phyloP scores from a whole-genome alignment of 2,329 filamentous ascomycete species.

The Bretziella fagacearum region DNA sequence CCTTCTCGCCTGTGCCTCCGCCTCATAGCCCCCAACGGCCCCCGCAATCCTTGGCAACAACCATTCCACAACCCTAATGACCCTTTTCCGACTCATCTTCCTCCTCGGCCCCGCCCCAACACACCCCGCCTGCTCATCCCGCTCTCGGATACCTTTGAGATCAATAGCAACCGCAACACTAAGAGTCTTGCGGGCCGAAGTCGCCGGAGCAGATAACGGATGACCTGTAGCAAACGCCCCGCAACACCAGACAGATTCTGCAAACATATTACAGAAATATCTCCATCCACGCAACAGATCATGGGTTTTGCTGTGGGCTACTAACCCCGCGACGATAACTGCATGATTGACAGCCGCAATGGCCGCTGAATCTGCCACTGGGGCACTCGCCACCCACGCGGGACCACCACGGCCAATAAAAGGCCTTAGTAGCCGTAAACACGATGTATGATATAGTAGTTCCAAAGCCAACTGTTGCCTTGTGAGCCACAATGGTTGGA shows the following conservation, averaged over 20 bases:
- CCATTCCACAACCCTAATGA: not conserved
- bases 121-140: not conserved
- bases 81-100: not conserved
- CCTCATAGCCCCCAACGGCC: not conserved
- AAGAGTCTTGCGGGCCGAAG: not conserved
- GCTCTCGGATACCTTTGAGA: not conserved
- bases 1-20: not conserved
- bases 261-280: not conserved
- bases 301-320: not conserved
- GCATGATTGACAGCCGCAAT: not conserved
- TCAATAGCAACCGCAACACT: not conserved
- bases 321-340: not conserved
- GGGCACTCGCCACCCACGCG: not conserved
- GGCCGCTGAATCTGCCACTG: not conserved
- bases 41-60: not conserved
- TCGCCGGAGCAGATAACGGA: not conserved
- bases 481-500: constrained; percentile 4
- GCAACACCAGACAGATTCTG: constrained; percentile 1
- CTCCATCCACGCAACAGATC: not conserved
- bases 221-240: not conserved
- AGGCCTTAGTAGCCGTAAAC: constrained; percentile 5
- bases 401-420: not conserved
- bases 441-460: constrained; percentile 4
- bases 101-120: not conserved
- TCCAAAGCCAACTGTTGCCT: constrained; percentile 7